Base-by-base conservation (phyloP, 1,139 yeast species). In the Arxiozyma slooffiae region DNA sequence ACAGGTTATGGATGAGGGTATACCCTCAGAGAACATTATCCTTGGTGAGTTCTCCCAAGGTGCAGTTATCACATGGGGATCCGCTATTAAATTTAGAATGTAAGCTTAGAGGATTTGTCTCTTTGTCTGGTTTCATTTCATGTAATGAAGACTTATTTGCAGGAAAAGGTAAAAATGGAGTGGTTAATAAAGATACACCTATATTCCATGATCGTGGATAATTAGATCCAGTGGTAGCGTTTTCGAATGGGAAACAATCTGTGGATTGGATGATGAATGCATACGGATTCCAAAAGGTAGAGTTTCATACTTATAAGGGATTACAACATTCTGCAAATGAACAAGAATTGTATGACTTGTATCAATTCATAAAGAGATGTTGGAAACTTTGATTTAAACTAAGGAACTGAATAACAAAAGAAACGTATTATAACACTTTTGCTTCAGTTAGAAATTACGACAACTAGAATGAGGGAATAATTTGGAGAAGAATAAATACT, bases 31-130 rank as follows among this genome's bases (percentile, higher is more conserved):
- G 39, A 78, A 83, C 50, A 84, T 92, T 48, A 74, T 92, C 17
- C 72, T 92, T 55, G 97, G 97, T 38, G 98, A 98, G 0, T 92
- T 92, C 64, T 83, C 95, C 7, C 98, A 92, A 69, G 98, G 98
- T 53, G 95, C 89, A 47, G 92, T 95, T 1, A 58, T 90, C 14
- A 71, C 95, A 1, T 70, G 86, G 52, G 90, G 89, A 2, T 56
- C 76, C 11, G 69, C 76, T 8, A 69, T 73, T 1, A 62, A n/a
- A 70, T 1, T 67, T 77, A 42, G 81, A 83, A 24, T 64, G 71
- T 50, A 84, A 82, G 60, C 71, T 90, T 23, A 97, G 87, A 16
- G 98, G 96, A 1, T 75, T 84, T 44, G 69, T 86, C 18, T 81
- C 84, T 0, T 71, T 90, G 47, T 85, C 96, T 0, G 97, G 96